Conservation (phyloP, 1,139 yeast species). For the Eremothecium gossypii region DNA sequence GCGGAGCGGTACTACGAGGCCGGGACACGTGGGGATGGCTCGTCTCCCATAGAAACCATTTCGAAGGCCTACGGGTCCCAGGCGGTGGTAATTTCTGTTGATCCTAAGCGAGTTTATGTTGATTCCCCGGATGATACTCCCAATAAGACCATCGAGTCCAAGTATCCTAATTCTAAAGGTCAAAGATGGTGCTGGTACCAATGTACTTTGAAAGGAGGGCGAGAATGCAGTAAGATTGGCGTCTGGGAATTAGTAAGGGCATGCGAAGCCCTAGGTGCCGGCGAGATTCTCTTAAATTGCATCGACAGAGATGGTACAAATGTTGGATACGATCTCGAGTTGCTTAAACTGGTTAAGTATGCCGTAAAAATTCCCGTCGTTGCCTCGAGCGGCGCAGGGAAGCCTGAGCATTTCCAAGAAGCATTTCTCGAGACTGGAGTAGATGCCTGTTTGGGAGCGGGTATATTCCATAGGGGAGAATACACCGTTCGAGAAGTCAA, state of each 20-base stretch:
- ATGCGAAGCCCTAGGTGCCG: constrained; percentile 92
- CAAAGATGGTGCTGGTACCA: constrained; percentile 87
- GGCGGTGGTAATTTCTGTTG: constrained; percentile 95
- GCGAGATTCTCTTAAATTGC: constrained; percentile 84
- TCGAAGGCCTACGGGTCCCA: constrained; percentile 88
- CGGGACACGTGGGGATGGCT: constrained; percentile 53
- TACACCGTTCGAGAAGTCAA: constrained; percentile 82
- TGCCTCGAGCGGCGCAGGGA: constrained; percentile 96
- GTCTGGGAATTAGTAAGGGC: constrained; percentile 84
- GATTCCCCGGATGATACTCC: constrained; percentile 47
- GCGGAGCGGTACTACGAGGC: constrained; percentile 70
- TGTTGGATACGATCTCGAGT: constrained; percentile 81
- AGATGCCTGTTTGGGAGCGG: constrained; percentile 98
- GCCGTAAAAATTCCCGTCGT: constrained; percentile 84
- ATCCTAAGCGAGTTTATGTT: constrained; percentile 82
- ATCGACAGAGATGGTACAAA: constrained; percentile 95
- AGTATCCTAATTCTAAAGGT: constrained; percentile 68
- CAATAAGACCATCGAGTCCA: constrained; percentile 53
- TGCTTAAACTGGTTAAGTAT: constrained; percentile 64
- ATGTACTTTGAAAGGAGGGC: constrained; percentile 93
- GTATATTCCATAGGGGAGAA: constrained; percentile 93
- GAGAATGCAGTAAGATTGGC: constrained; percentile 81
- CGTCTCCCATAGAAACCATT: constrained; percentile 82
- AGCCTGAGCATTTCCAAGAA: constrained; percentile 78
- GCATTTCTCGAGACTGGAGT: constrained; percentile 74